These are phyloP conservation scores for Lyophyllum atratum DNA, from an alignment of 768 basidiomycete species.

Conservation along the genomic window DNA sequence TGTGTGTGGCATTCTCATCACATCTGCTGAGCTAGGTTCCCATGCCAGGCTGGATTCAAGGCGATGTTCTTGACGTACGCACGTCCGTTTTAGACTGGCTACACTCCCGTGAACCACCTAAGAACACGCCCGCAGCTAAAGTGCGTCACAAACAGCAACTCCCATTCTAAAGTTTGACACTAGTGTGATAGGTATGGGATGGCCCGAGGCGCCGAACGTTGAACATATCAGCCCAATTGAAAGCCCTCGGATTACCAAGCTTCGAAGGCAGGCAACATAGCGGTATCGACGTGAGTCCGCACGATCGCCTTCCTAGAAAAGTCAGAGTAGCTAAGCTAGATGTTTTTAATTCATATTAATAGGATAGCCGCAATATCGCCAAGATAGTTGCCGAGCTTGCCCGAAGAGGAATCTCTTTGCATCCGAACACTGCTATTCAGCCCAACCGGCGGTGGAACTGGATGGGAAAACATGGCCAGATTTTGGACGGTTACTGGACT, in stretches of 20 bases:
- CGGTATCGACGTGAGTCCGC: constrained; percentile 81
- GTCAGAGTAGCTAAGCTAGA: constrained; percentile 10
- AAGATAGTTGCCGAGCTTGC: constrained; percentile 83
- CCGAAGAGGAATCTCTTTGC: constrained; percentile 61
- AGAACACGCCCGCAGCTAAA: constrained; percentile 16
- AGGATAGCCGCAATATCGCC: constrained; percentile 92
- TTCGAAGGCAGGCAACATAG: constrained; percentile 88
- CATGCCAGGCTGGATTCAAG: constrained; percentile 74
- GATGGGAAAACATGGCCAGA: constrained; percentile 80
- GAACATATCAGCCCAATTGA: constrained; percentile 77
- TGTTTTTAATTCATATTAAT: constrained; percentile 11
- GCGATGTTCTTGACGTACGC: constrained; percentile 77
- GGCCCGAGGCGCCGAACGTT: constrained; percentile 40
- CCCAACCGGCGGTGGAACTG: constrained; percentile 74
- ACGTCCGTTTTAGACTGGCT: constrained; percentile 54
- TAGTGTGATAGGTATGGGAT: constrained; percentile 23
- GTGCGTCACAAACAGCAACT: constrained; percentile 15
- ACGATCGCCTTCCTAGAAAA: constrained; percentile 9
- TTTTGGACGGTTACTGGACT: constrained; percentile 49
- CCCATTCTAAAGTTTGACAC: constrained; percentile 4
- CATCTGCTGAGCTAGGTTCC: constrained; percentile 41
- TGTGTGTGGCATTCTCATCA: constrained; percentile 3
- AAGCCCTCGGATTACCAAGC: constrained; percentile 64
- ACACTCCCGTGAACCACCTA: constrained; percentile 23
- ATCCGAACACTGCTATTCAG: constrained; percentile 73